Percentiles rank a stretch among this genome's conserved stretches.
Conservation (phyloP, 441 rosid species). For the Aleurites moluccanus region DNA sequence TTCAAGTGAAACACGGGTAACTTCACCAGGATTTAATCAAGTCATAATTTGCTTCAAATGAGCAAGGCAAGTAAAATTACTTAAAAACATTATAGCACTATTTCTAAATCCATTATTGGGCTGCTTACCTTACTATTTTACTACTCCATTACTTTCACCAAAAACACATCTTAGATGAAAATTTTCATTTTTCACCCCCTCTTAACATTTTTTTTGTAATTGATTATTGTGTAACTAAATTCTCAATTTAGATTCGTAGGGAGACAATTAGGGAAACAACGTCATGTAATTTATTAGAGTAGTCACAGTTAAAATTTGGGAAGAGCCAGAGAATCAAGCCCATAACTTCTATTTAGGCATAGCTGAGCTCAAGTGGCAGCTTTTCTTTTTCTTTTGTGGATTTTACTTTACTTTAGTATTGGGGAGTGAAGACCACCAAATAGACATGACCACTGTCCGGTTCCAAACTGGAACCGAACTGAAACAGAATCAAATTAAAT, state of each 20-base stretch:
- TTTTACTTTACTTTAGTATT: conserved; percentile 1
- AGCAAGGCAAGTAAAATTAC: conserved; percentile 10
- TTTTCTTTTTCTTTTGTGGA: conserved; percentile 12
- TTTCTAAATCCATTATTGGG: conserved; percentile 15
- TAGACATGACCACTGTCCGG: too few relatives aligned
- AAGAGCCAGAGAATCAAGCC: not conserved
- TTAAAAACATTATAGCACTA: conserved; percentile 11
- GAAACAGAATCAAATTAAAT: too few relatives aligned
- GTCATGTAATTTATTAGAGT: not conserved
- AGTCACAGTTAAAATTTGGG: not conserved
- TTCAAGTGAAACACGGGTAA: not conserved
- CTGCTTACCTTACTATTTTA: conserved; percentile 8
- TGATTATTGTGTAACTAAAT: not conserved
- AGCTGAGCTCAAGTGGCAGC: conserved; percentile 15
- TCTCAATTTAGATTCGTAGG: not conserved
- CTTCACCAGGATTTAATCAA: not conserved
- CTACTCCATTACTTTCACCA: not conserved
- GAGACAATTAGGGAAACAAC: not conserved
- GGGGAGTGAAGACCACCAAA: conserved; percentile 11
- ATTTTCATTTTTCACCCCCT: not conserved
- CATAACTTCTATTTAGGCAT: not conserved
- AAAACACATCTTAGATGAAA: not conserved
- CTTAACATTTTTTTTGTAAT: not conserved
- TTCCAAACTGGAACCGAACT: too few relatives aligned
- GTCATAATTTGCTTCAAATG: conserved; percentile 19